Base-by-base conservation (phyloP, 306 rosid species). In the Biancaea sappan region DNA sequence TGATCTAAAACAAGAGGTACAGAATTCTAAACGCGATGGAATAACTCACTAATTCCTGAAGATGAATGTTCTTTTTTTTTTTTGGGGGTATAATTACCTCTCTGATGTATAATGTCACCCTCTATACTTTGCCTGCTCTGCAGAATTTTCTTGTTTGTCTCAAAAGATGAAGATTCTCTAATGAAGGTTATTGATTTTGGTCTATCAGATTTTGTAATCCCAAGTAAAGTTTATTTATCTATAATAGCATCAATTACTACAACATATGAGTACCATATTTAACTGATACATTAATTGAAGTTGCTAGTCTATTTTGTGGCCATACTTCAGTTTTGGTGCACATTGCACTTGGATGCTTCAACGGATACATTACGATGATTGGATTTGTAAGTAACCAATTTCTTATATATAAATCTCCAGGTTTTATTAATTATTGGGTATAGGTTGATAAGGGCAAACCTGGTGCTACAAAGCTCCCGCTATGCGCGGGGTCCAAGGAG, bases 1-100 rank as follows among this genome's bases (percentile, higher is more conserved):
- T 56, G 98, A 93, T 78, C 86, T 93, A 61, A 93, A 93, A 85
- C 98, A 96, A 63, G 98, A 93, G 98, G 98, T 92, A 80, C 59
- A 31, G 8, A 47, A 60, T 35, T 68, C 24, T 44, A 48, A 75
- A 66, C 68, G 18, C 22, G 50, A 35, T 50, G 71, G 44, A 38
- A 62, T 48, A 46, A 61, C 21, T 81, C 78, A 70, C 54, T 38
- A 61, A 60, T 62, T 26, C 69, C 61, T 64, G n/a, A 58, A 6
- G 65, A n/a, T 70, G 67, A 34, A 35, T 44, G 11, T 34, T 25
- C 57, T 69, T 75, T 26, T 61, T 58, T 72, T 52, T n/a, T n/a
- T n/a, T n/a, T n/a, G 69, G 18, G n/a, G n/a, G n/a, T n/a, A n/a
- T 50, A 18, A 64, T 47, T 19, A 13, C 47, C 53, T 34, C 16